Base-by-base conservation (phyloP, 164 flowering plant genomes). In the Magnolia officinalis region DNA sequence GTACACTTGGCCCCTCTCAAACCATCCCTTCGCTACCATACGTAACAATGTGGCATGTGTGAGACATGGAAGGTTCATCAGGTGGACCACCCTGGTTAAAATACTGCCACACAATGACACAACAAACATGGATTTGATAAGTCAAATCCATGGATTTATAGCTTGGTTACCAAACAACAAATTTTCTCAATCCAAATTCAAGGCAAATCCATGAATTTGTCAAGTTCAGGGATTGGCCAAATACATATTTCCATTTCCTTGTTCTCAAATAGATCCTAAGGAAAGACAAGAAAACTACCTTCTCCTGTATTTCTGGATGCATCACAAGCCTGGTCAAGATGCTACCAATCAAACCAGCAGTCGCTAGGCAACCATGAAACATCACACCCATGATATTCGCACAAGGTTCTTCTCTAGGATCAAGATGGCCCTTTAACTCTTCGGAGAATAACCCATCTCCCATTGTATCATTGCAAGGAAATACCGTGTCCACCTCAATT, bases 351-450 rank as follows among this genome's bases (percentile, higher is more conserved):
- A 90, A 78, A 67, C 86, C 83, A 14, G 88, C 82, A 65, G 84
- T 84, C 16, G 91, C 81, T 52, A 87, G 75, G 76, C 87, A 85
- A 45, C 94, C 91, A 79, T 90, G 91, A 80, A 87, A 89, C 90
- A 89, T 87, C 72, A 90, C 69, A 67, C 88, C 84, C 87, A 87
- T 85, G 70, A 86, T 78, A 73, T 86, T 84, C 19, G 85, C 91
- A 82, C 82, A 87, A 29, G 82, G 79, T 70, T 87, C 91, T 67
- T 84, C 86, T 50, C 52, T 77, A 19, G 65, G 31, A 77, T 76
- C 65, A 71, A 74, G 69, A 64, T 75, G 79, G 55, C 76, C 83
- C 75, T 75, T 78, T 71, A 74, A 70, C 76, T 79, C 87, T 29
- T 78, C 73, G 3, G 67, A 76, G 74, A 73, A 74, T 14, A 73